These are phyloP conservation scores for Scheffersomyces titani DNA, from an alignment of 1,139 yeast genomes.

Conservation along the genomic window DNA sequence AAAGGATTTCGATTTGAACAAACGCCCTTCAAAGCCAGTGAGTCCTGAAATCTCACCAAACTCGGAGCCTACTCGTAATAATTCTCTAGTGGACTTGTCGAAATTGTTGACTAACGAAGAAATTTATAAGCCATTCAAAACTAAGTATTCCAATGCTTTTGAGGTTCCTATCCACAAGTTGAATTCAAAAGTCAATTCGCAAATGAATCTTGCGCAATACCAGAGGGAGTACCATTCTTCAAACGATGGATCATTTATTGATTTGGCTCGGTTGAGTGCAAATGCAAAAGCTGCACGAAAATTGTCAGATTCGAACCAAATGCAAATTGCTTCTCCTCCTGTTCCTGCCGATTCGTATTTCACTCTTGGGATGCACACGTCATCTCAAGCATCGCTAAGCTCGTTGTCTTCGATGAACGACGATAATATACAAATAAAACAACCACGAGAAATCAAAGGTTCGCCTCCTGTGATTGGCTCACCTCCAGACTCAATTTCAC, in stretches of 20 bases:
- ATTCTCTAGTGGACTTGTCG: conserved; percentile 45
- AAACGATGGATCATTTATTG: conserved; percentile 27
- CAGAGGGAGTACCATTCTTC: conserved; percentile 20
- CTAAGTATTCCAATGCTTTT: conserved; percentile 39
- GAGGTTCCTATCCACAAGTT: conserved; percentile 44
- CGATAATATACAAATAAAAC: not conserved
- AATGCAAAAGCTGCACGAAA: conserved; percentile 12
- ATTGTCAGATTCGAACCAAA: conserved; percentile 21
- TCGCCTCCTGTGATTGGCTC: not conserved
- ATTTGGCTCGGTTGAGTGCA: conserved; percentile 24
- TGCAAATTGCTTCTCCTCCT: conserved; percentile 8
- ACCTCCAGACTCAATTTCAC: not conserved
- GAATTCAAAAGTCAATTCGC: conserved; percentile 46
- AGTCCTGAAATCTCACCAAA: conserved; percentile 49
- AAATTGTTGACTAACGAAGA: conserved; percentile 39
- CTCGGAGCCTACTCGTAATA: conserved; percentile 45
- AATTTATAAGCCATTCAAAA: conserved; percentile 42
- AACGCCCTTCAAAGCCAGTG: conserved; percentile 37
- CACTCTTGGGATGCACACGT: conserved; percentile 15
- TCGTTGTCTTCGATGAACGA: not conserved
- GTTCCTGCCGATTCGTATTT: conserved; percentile 31
- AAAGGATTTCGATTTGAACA: conserved; percentile 28
- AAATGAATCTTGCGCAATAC: conserved; percentile 18
- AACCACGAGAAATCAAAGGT: not conserved
- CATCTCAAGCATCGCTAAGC: not conserved